These are phyloP conservation scores for Camellia sinensis DNA, from an alignment of 148 eudicot genomes.

Conservation along the genomic window DNA sequence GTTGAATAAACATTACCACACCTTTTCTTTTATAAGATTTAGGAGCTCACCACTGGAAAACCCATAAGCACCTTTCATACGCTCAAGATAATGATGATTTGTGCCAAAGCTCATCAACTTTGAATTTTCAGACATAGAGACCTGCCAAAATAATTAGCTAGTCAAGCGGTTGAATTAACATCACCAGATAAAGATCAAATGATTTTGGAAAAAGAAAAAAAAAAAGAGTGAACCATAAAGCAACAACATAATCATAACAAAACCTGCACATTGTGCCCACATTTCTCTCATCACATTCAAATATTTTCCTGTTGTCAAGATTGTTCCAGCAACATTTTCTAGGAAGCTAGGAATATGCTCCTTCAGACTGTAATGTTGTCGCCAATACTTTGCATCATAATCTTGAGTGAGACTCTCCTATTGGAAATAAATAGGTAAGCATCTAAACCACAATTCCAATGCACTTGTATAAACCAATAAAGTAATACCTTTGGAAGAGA, in stretches of 20 bases:
- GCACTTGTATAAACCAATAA: constrained; percentile 6
- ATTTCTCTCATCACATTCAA: constrained; percentile 97
- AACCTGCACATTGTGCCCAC: constrained; percentile 96
- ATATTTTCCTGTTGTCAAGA: constrained; percentile 95
- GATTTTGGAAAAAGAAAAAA: not conserved
- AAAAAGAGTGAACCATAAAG: constrained; percentile 14
- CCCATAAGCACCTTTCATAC: constrained; percentile 90
- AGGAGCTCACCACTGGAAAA: constrained; percentile 94
- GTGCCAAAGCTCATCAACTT: constrained; percentile 66
- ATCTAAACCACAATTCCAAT: constrained; percentile 11
- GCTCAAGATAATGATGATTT: constrained; percentile 91
- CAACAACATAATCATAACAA: constrained; percentile 8
- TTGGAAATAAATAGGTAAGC: constrained; percentile 20
- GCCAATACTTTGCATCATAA: constrained; percentile 94
- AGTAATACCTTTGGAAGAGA: constrained; percentile 77
- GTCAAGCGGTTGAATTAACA: constrained; percentile 22
- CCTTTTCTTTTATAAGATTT: constrained; percentile 90
- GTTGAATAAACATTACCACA: constrained; percentile 23
- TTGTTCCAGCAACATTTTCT: constrained; percentile 83
- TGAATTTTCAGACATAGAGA: constrained; percentile 69
- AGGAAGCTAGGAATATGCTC: constrained; percentile 91
- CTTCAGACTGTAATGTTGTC: constrained; percentile 89
- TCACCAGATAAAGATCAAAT: not conserved
- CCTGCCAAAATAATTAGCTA: constrained; percentile 44
- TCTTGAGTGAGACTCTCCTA: constrained; percentile 98